These are phyloP conservation scores for Cyanidioschyzon merolae DNA, from an alignment of 23 red algal species.

Conservation along the genomic window DNA sequence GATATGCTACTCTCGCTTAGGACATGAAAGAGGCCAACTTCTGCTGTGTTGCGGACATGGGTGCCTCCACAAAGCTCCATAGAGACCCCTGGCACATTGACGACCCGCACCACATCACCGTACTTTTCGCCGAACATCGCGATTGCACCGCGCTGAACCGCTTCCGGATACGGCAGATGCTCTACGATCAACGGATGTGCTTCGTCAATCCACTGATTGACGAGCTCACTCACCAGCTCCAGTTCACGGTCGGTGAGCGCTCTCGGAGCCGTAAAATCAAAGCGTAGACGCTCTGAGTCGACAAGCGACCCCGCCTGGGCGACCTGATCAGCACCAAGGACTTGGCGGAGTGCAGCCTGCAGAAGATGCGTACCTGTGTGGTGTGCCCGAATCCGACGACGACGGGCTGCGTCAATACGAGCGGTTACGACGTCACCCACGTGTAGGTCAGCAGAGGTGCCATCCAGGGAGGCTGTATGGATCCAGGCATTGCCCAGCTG, in stretches of 20 bases:
- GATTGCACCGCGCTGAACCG: slow-evolving; percentile 58
- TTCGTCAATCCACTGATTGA: slow-evolving; percentile 76
- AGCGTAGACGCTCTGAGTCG: slow-evolving; percentile 72
- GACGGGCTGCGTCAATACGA: slow-evolving; percentile 32
- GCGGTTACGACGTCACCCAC: slow-evolving; percentile 48
- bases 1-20: slow-evolving; percentile 54
- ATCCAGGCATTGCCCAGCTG: slow-evolving; percentile 50
- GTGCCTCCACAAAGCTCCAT: slow-evolving; percentile 95
- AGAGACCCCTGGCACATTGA: slow-evolving; percentile 68
- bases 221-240: slow-evolving; percentile 33
- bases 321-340: slow-evolving; percentile 42
- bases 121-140: slow-evolving; percentile 98
- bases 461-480: slow-evolving; percentile 40
- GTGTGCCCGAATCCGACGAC: slow-evolving; percentile 58
- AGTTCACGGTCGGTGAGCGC: slow-evolving; percentile 49
- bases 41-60: slow-evolving; percentile 77
- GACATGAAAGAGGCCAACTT: slow-evolving; percentile 92
- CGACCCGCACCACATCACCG: slow-evolving; percentile 64
- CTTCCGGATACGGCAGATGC: slow-evolving; percentile 49
- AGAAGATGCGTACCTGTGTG: slow-evolving; percentile 92
- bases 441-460: slow-evolving; percentile 18
- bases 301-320: slow-evolving; percentile 81
- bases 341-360: slow-evolving; percentile 58
- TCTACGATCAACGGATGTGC: slow-evolving; percentile 36
- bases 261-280: slow-evolving; percentile 74